Evolutionary conservation across 2,329 filamentous ascomycete genomes (phyloP).

Genomic region (Fusarium anguioides): DNA sequence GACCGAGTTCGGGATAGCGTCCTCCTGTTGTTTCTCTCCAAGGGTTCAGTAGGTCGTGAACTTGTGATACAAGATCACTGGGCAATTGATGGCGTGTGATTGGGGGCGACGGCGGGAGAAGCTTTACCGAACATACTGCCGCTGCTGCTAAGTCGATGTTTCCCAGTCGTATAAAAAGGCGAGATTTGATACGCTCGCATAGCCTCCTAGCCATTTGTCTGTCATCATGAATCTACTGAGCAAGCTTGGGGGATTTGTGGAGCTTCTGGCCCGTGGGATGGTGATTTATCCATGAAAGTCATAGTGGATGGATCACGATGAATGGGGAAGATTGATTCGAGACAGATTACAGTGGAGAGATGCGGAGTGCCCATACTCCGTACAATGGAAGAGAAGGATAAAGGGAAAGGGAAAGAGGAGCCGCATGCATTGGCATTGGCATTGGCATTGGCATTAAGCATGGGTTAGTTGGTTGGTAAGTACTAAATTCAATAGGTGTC

Average conservation of each 20-base stretch:
- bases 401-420: not conserved
- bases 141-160: not conserved
- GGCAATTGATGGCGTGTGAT: slow-evolving; percentile 11
- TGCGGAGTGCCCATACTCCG: too few species aligned
- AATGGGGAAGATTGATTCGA: slow-evolving; percentile 38
- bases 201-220: slow-evolving; percentile 4
- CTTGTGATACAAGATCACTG: slow-evolving; percentile 12
- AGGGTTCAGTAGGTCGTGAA: slow-evolving; percentile 20
- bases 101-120: not conserved
- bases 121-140: not conserved
- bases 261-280: slow-evolving; percentile 37
- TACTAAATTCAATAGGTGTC: slow-evolving; percentile 10
- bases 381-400: slow-evolving; percentile 30
- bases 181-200: slow-evolving; percentile 19
- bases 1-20: slow-evolving; percentile 34
- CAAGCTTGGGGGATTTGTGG: slow-evolving; percentile 32
- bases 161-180: not conserved
- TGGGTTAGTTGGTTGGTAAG: slow-evolving; percentile 5
- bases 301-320: slow-evolving; percentile 40
- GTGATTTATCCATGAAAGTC: slow-evolving; percentile 38
- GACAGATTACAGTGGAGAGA: slow-evolving; percentile 30
- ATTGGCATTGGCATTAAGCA: slow-evolving; percentile 5
- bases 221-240: slow-evolving; percentile 14
- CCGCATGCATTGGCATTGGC: not conserved
- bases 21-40: slow-evolving; percentile 12